A percentile compares a stretch with the other conserved stretches of the same genome.
phyloP scores from a whole-genome alignment of 1,284 basidiomycete species.

The Kalmanozyma brasiliensis region DNA sequence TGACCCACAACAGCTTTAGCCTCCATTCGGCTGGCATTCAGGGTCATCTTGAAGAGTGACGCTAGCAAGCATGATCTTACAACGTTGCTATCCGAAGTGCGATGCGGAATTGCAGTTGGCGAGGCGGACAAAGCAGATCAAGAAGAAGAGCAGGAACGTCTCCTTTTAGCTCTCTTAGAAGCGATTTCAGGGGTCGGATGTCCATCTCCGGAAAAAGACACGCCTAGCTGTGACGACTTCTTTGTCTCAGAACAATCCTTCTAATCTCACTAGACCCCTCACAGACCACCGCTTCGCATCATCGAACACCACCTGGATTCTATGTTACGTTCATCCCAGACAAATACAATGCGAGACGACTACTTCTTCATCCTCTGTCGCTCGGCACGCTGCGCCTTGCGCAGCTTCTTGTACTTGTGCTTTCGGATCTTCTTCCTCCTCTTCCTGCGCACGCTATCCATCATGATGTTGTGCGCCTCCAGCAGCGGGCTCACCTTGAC shows the following conservation, averaged over 20 bases:
- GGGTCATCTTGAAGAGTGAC: too few species aligned
- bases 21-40: too few species aligned
- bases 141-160: too few species aligned
- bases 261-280: too few species aligned
- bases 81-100: too few species aligned
- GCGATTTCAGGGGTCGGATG: slow-evolving; percentile 7
- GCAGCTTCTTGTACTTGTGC: slow-evolving; percentile 68
- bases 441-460: slow-evolving; percentile 66
- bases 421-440: slow-evolving; percentile 68
- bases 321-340: neutral
- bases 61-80: too few species aligned
- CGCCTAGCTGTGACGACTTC: neutral
- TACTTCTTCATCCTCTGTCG: slow-evolving; percentile 63
- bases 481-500: slow-evolving; percentile 36
- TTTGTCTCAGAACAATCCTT: too few species aligned
- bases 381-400: slow-evolving; percentile 63
- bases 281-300: too few species aligned
- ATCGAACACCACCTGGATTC: slow-evolving; percentile 3
- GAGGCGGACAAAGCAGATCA: too few species aligned
- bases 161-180: too few species aligned
- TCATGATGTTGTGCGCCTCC: slow-evolving; percentile 48
- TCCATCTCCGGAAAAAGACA: slow-evolving; percentile 7
- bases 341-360: neutral
- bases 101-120: too few species aligned
- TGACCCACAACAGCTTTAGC: too few species aligned